Conservation (phyloP, 176 grass and related monocot genomes). For the Aegilops tauschii region DNA sequence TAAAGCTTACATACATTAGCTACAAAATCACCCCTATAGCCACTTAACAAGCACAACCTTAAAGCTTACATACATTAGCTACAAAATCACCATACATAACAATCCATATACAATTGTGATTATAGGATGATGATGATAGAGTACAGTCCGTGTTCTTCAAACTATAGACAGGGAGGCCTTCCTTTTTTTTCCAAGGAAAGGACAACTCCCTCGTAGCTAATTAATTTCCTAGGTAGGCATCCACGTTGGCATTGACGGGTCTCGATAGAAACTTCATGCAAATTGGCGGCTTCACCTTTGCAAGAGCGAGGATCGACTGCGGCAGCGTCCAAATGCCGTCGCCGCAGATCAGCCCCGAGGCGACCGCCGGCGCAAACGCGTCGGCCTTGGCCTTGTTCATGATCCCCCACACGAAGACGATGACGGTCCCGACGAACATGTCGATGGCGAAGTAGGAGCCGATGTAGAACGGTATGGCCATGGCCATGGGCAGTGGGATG, state of each 20-base stretch:
- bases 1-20: no score
- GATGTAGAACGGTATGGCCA: conserved; percentile 54
- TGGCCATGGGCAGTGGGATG: conserved; percentile 53
- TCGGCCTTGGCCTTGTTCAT: conserved; percentile 31
- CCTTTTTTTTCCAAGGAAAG: not conserved
- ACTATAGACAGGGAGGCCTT: not conserved
- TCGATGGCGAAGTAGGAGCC: conserved; percentile 50
- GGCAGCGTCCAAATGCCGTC: conserved; percentile 49
- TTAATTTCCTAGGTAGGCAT: conserved; percentile 36
- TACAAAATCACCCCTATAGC: no score
- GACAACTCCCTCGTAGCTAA: not conserved
- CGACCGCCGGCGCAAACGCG: conserved; percentile 35
- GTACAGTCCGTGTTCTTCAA: not conserved
- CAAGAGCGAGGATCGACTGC: conserved; percentile 39
- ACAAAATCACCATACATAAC: not conserved
- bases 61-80: not conserved
- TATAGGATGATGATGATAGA: not conserved
- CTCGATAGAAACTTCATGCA: conserved; percentile 62
- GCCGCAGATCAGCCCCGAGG: conserved; percentile 43
- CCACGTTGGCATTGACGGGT: conserved; percentile 37
- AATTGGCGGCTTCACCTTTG: conserved; percentile 56
- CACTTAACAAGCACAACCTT: no score
- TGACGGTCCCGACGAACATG: conserved; percentile 48
- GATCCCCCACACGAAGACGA: conserved; percentile 33
- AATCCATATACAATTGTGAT: not conserved